Evolutionary conservation across 768 basidiomycete species (phyloP).

Genomic region (Auriscalpium vulgare): DNA sequence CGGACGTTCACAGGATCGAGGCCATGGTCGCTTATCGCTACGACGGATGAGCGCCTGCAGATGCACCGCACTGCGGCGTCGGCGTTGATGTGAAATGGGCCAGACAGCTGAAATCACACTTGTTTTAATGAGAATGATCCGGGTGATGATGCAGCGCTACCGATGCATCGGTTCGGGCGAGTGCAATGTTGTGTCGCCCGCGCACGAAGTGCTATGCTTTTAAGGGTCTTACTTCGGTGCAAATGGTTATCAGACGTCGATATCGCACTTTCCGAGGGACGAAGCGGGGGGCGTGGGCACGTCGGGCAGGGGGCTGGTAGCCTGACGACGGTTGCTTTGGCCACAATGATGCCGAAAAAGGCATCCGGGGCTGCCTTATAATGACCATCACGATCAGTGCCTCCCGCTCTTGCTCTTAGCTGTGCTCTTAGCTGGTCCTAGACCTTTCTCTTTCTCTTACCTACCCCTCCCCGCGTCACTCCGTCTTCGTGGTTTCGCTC

Average conservation of each 20-base stretch:
- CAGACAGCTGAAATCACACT: no score
- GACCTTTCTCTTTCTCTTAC: slow-evolving; percentile 9
- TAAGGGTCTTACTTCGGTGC: no score
- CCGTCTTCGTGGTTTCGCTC: slow-evolving; percentile 12
- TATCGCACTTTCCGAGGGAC: no score
- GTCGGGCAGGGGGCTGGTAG: neutral
- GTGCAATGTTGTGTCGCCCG: no score
- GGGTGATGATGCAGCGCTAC: no score
- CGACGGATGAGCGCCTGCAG: slow-evolving; percentile 43
- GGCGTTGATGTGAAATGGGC: no score
- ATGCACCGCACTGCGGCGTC: no score
- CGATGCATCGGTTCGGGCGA: no score
- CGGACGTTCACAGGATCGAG: slow-evolving; percentile 95
- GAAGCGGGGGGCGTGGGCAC: neutral
- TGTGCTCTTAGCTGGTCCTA: slow-evolving; percentile 17
- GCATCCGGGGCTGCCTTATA: slow-evolving; percentile 1
- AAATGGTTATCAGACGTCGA: no score
- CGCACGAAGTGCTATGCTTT: no score
- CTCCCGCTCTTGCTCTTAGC: slow-evolving; percentile 11
- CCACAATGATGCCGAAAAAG: slow-evolving; percentile 7
- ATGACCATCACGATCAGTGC: neutral
- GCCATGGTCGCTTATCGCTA: slow-evolving; percentile 98
- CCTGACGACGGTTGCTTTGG: slow-evolving; percentile 22
- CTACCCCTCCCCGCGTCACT: neutral
- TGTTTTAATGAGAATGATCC: no score